Evolutionary conservation across 768 basidiomycete genomes (phyloP).

Genomic region (Suillus placidus): DNA sequence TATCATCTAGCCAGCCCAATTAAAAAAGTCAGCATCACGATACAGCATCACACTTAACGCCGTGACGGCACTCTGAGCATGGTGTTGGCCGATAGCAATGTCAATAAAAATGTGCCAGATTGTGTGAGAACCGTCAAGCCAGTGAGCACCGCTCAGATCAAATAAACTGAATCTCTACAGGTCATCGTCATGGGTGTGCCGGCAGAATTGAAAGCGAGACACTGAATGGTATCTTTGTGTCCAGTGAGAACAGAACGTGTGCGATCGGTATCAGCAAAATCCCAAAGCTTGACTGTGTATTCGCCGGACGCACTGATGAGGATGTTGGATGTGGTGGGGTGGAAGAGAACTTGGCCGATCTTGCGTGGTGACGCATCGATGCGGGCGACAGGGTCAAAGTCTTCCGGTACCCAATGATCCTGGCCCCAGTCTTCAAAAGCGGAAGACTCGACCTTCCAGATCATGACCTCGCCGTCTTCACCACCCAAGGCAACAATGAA

Average conservation of each 20-base stretch:
- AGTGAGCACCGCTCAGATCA: no score
- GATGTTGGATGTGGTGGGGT: conserved; percentile 87
- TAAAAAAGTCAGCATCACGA: no score
- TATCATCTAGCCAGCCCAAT: conserved; percentile 96
- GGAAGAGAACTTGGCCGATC: conserved; percentile 92
- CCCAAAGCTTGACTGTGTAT: conserved; percentile 89
- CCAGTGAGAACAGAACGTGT: conserved; percentile 64
- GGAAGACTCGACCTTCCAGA: conserved; percentile 79
- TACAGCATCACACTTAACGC: no score
- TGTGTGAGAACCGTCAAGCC: no score
- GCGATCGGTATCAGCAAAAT: conserved; percentile 74
- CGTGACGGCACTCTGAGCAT: no score
- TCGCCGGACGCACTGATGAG: conserved; percentile 84
- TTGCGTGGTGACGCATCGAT: conserved; percentile 84
- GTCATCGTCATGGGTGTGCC: conserved; percentile 88
- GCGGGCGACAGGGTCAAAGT: conserved; percentile 83
- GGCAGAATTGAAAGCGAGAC: conserved; percentile 76
- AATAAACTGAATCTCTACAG: conserved; percentile 82
- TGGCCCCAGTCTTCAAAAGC: conserved; percentile 83
- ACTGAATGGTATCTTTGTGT: conserved; percentile 88
- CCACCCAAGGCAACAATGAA: conserved; percentile 86
- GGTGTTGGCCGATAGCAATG: no score
- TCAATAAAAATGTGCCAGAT: no score
- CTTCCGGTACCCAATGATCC: conserved; percentile 80
- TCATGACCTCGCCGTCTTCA: conserved; percentile 91